Evolutionary conservation across 2,329 filamentous ascomycete genomes (phyloP).

Genomic region (Cordyceps cateniannulata): DNA sequence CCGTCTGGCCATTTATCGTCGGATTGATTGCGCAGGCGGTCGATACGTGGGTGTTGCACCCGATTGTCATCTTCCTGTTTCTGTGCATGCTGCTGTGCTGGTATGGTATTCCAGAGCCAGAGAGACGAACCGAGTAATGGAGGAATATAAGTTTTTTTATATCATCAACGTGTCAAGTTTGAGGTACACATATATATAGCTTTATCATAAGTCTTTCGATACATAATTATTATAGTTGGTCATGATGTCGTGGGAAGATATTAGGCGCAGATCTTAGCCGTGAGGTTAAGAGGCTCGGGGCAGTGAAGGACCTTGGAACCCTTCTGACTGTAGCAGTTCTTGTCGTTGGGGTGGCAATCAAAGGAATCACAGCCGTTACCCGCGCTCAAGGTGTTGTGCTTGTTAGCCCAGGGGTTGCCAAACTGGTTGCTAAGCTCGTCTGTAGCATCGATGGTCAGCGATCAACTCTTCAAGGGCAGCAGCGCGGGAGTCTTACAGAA

Average conservation of each 20-base stretch:
- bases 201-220: neutral
- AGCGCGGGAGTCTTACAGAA: slow-evolving; percentile 29
- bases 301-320: slow-evolving; percentile 31
- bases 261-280: slow-evolving; percentile 22
- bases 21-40: slow-evolving; percentile 56
- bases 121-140: slow-evolving; percentile 50
- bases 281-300: slow-evolving; percentile 32
- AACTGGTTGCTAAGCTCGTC: slow-evolving; percentile 34
- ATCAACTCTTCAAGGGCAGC: neutral
- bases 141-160: neutral
- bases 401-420: slow-evolving; percentile 34
- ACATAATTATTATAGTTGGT: neutral
- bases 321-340: slow-evolving; percentile 34
- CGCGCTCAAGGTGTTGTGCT: slow-evolving; percentile 30
- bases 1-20: slow-evolving; percentile 59
- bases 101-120: slow-evolving; percentile 52
- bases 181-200: neutral
- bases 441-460: slow-evolving; percentile 16
- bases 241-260: neutral
- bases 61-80: slow-evolving; percentile 62
- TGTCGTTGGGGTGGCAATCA: slow-evolving; percentile 29
- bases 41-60: slow-evolving; percentile 59
- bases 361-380: slow-evolving; percentile 32
- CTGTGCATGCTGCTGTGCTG: slow-evolving; percentile 59
- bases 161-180: neutral